A percentile compares a stretch with the other conserved stretches of the same genome.
Evolutionary conservation across 148 eudicot genomes (phyloP).

Genomic region (Simmondsia chinensis): DNA sequence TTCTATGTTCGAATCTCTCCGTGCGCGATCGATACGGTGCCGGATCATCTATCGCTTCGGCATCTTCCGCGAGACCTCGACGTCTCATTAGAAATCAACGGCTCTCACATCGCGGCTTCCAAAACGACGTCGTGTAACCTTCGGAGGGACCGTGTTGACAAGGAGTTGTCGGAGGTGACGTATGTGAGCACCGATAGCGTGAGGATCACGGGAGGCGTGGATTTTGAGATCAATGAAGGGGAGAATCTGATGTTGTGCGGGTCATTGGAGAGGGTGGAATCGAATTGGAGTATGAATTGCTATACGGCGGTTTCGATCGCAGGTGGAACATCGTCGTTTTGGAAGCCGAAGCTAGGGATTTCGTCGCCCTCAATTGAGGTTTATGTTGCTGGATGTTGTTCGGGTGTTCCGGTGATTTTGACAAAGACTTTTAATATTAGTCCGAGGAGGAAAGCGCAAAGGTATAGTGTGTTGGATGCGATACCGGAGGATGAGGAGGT

Average conservation of each 20-base stretch:
- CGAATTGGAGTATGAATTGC: slow-evolving; percentile 71
- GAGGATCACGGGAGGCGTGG: slow-evolving; percentile 44
- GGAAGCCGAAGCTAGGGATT: slow-evolving; percentile 50
- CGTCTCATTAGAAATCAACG: slow-evolving; percentile 57
- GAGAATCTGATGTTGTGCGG: slow-evolving; percentile 63
- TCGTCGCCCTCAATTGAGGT: slow-evolving; percentile 74
- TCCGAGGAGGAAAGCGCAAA: slow-evolving; percentile 39
- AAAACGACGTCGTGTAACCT: slow-evolving; percentile 29
- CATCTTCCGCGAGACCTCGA: slow-evolving; percentile 56
- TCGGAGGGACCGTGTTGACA: slow-evolving; percentile 60
- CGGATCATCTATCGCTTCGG: slow-evolving; percentile 45
- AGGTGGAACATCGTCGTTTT: slow-evolving; percentile 34
- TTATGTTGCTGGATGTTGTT: slow-evolving; percentile 78
- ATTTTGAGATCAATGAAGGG: slow-evolving; percentile 69
- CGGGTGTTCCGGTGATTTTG: slow-evolving; percentile 63
- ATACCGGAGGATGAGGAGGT: slow-evolving; percentile 84
- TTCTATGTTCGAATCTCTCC: slow-evolving; percentile 76
- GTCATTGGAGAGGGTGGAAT: slow-evolving; percentile 48
- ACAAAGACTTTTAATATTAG: slow-evolving; percentile 59
- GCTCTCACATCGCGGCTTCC: slow-evolving; percentile 39
- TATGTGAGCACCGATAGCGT: slow-evolving; percentile 72
- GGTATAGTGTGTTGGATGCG: slow-evolving; percentile 39
- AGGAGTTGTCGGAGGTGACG: slow-evolving; percentile 56
- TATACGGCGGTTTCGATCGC: slow-evolving; percentile 25
- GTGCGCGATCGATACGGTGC: slow-evolving; percentile 39